Evolutionary conservation across 2,329 filamentous ascomycete species (phyloP).

Genomic region (Dactylellina haptotyla): DNA sequence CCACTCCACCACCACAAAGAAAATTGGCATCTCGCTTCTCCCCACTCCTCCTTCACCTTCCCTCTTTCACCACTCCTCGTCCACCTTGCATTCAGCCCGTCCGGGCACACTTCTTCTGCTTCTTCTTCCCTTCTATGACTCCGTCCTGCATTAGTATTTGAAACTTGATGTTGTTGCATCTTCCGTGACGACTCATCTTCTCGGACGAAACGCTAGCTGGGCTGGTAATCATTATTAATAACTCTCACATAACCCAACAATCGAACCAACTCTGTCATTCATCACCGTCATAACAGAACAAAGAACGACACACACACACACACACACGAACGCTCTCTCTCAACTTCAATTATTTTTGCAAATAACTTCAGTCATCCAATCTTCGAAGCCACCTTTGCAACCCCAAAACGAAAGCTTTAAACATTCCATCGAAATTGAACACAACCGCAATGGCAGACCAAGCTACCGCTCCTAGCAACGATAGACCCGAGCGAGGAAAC

Average conservation of each 20-base stretch:
- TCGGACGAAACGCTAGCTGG: slow-evolving; percentile 2
- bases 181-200: slow-evolving; percentile 13
- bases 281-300: no score
- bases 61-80: no score
- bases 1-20: slow-evolving; percentile 1
- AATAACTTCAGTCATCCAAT: no score
- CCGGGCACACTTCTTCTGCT: no score
- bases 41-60: not conserved
- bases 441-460: slow-evolving; percentile 48
- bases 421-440: slow-evolving; percentile 48
- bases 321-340: no score
- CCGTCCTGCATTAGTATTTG: slow-evolving; percentile 13
- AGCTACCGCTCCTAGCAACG: slow-evolving; percentile 21
- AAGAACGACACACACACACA: no score
- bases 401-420: no score
- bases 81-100: slow-evolving; percentile 25
- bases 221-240: not conserved
- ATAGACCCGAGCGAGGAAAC: slow-evolving; percentile 62
- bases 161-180: not conserved
- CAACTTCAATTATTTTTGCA: no score
- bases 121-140: slow-evolving; percentile 28
- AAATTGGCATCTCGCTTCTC: slow-evolving; percentile 25
- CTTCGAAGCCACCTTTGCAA: no score
- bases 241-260: not conserved
- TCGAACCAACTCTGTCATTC: not conserved